Base-by-base conservation (phyloP, 768 basidiomycete genomes). In the Trichaptum fuscoviolaceum region DNA sequence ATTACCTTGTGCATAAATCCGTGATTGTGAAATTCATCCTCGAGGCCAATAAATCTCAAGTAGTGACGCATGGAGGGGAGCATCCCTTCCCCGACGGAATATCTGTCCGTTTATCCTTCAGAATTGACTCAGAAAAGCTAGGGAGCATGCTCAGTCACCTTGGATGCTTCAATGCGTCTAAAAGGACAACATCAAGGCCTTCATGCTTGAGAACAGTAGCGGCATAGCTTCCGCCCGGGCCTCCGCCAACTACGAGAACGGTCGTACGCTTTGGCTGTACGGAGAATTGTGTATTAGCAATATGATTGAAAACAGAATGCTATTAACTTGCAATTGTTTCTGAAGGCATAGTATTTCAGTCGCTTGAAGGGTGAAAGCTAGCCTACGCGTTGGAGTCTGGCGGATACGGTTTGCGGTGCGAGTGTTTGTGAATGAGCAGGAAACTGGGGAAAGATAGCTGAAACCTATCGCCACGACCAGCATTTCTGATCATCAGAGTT, bases 81-180 rank as follows among this genome's bases (percentile, higher is more conserved):
- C 30, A 88, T 74, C 70, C 83, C 84, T 77, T 87, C 86, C 27
- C 86, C 86, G 63, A 85, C 75, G 71, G 85, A 84, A 71, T 86
- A 87, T 27, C 84, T 84, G 59, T 23, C 24, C 57, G 17, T 7
- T 36, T n/a, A n/a, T n/a, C n/a, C n/a, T n/a, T n/a, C n/a, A 36
- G 17, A 36, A 36, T 9, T 60, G 68, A 52, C 60, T 80, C 80
- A 0, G 25, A 68, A 25, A 35, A 35, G 59, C 57, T 12, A 12
- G 34, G 30, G 25, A 25, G 7, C 60, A 66, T 57, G 26, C 23
- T 60, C 24, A 66, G 70, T 42, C 71, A 83, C 83, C 87, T 76
- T 57, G 87, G 87, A 69, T 87, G 87, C 60, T 82, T 78, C 23
- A 79, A 77, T n/a, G 82, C 79, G 70, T 89, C 87, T 23, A 88